Evolutionary conservation across 495 filamentous ascomycete species (phyloP), one percentile per base, ranked within the genome.

Genomic region (Hapsidospora chrysogenum): DNA sequence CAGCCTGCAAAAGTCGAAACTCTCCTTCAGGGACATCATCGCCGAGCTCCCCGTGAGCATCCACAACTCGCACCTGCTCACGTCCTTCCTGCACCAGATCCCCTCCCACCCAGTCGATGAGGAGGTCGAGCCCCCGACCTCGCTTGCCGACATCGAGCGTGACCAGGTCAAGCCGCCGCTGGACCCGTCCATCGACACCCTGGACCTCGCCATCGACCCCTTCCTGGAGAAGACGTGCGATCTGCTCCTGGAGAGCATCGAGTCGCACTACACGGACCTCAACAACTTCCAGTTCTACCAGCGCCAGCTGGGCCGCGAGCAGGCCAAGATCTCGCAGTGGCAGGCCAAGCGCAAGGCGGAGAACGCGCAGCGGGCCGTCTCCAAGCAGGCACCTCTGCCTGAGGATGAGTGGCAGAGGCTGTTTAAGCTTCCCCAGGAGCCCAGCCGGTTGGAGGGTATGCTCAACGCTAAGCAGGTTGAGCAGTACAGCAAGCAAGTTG

Each of bases 201-300:
- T 97, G 22, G 83, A 94, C 39, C 77, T 97, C 33, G 83, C 75
- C 45, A 87, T 96, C 54, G 89, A 97, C 51, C 89, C 89, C 17
- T 96, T 89, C 68, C 73, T 97, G n/a, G 86, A 94, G 69, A 92
- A 93, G 70, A 92, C 87, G 38, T 89, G 83, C 58, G 86, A 97
- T 50, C 73, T 92, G 42, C 72, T 97, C 17, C 75, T 97, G 38
- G 89, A 97, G 39, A 83, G 76, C 61, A 96, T 97, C 50, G 89
- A 97, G 65, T 74, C 78, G 17, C 89, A 97, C 66, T 85, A 96
- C 59, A 92, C 86, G 32, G 89, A 97, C 60, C 78, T 87, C 52
- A 97, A 96, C 71, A 97, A 97, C 68, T 81, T 84, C 63, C 85
- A 93, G 60, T 97, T 94, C 67, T 92, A 96, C 66, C 84, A 93